phyloP scores from a whole-genome alignment of 208 protist species.

The Blechomonas ayalai region DNA sequence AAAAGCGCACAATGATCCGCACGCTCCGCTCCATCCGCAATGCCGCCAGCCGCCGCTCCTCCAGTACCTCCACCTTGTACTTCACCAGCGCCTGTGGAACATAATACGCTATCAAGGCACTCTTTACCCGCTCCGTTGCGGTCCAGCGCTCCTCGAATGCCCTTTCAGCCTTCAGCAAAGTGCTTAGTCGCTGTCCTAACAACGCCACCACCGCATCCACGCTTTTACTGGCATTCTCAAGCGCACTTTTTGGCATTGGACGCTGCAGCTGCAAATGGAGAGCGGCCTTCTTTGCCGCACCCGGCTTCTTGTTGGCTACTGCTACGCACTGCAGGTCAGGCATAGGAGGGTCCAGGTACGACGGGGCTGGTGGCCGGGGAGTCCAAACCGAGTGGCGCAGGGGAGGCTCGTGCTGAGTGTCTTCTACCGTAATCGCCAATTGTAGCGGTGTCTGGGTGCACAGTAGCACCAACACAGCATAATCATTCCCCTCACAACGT shows the following conservation, averaged over 20 bases:
- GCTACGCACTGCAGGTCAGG: not conserved
- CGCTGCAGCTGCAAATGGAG: slow-evolving; percentile 13
- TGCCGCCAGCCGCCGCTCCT: slow-evolving; percentile 14
- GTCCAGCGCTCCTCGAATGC: slow-evolving; percentile 64
- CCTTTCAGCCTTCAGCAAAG: slow-evolving; percentile 46
- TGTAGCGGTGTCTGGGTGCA: slow-evolving; percentile 55
- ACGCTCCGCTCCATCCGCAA: slow-evolving; percentile 40
- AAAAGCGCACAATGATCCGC: slow-evolving; percentile 47
- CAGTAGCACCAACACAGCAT: slow-evolving; percentile 29
- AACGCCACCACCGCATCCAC: slow-evolving; percentile 23
- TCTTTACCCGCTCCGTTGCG: slow-evolving; percentile 47
- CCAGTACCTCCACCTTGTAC: slow-evolving; percentile 23
- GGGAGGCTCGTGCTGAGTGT: slow-evolving; percentile 1
- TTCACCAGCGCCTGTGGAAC: slow-evolving; percentile 52
- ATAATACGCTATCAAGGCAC: slow-evolving; percentile 41
- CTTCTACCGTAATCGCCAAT: slow-evolving; percentile 26
- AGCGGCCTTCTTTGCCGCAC: slow-evolving; percentile 3
- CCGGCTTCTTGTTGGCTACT: slow-evolving; percentile 5
- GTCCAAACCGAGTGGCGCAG: slow-evolving; percentile 29
- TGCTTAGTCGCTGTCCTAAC: slow-evolving; percentile 37
- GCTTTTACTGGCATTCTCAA: slow-evolving; percentile 19
- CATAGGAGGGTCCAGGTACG: not conserved
- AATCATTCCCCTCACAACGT: slow-evolving; percentile 3
- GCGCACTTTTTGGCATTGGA: slow-evolving; percentile 10
- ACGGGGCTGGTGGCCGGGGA: not conserved